Percentiles rank a stretch among this genome's conserved stretches.
Conservation (phyloP, 345 rosid genomes). For the Microcos paniculata region DNA sequence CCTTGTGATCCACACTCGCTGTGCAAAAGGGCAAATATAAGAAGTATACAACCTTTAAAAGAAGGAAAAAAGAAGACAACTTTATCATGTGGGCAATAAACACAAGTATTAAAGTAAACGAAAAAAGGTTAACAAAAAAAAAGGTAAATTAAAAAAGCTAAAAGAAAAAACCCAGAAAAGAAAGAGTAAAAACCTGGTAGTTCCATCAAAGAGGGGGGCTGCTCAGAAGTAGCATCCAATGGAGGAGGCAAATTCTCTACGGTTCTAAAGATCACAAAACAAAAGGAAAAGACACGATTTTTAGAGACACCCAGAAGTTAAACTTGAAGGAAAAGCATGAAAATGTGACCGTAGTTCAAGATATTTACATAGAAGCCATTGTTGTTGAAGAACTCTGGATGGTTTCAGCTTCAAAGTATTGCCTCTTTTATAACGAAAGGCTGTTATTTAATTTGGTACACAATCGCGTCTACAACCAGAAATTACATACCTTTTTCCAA, state of each 20-base stretch:
- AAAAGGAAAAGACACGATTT: background rate
- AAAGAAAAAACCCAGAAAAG: background rate
- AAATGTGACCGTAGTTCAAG: background rate
- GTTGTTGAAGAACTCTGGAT: background rate
- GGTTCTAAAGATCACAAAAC: conserved; percentile 8
- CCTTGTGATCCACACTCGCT: conserved; percentile 95
- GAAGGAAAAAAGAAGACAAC: background rate
- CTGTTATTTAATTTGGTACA: background rate
- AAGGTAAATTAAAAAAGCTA: background rate
- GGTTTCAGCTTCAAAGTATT: background rate
- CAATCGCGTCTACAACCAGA: background rate
- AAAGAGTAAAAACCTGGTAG: conserved; percentile 42
- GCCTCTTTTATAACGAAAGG: background rate
- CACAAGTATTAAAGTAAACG: too few relatives aligned
- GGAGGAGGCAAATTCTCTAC: conserved; percentile 49
- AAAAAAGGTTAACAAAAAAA: background rate
- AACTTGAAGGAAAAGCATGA: background rate
- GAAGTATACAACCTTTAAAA: conserved; percentile 59
- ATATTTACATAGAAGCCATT: conserved; percentile 39
- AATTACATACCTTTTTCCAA: background rate
- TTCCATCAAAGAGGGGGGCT: conserved; percentile 78
- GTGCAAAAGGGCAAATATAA: conserved; percentile 73
- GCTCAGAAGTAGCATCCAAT: conserved; percentile 55
- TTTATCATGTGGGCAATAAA: background rate
- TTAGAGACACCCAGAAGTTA: background rate